Conservation (phyloP, 2,329 filamentous ascomycete genomes). For the Lasiodiplodia sp. region DNA sequence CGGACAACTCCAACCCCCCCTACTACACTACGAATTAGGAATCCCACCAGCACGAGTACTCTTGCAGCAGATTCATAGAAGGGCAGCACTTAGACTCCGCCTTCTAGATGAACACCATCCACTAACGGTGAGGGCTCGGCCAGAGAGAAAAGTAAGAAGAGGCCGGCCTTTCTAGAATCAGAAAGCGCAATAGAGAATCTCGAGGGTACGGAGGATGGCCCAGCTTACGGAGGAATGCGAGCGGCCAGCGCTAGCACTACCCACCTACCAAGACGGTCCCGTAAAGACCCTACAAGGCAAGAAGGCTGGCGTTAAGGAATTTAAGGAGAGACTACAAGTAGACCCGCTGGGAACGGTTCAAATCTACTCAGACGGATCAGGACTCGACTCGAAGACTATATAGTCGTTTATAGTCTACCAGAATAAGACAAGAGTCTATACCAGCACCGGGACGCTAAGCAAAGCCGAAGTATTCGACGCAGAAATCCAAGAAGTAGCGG, state of each 20-base stretch:
- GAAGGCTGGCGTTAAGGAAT: background rate
- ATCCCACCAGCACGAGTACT: background rate
- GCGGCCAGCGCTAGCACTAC: background rate
- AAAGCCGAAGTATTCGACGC: conserved; percentile 6
- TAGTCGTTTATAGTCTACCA: conserved; percentile 4
- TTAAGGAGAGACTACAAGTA: background rate
- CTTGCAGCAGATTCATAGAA: background rate
- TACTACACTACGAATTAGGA: conserved; percentile 1
- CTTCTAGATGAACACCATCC: conserved; percentile 1
- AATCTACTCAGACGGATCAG: conserved; percentile 9
- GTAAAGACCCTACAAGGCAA: background rate
- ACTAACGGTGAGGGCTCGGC: background rate
- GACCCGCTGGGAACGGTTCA: background rate
- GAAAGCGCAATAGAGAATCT: background rate
- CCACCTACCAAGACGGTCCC: background rate
- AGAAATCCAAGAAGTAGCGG: background rate
- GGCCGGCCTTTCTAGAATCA: background rate
- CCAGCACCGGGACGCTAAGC: background rate
- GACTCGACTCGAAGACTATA: background rate
- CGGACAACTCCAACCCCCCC: background rate
- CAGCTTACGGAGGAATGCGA: background rate
- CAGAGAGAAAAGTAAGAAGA: background rate
- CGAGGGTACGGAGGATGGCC: background rate
- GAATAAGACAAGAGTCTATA: conserved; percentile 2
- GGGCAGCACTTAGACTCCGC: background rate